These are phyloP conservation scores for Metschnikowia henanensis DNA, from an alignment of 805 yeast genomes.

Conservation along the genomic window DNA sequence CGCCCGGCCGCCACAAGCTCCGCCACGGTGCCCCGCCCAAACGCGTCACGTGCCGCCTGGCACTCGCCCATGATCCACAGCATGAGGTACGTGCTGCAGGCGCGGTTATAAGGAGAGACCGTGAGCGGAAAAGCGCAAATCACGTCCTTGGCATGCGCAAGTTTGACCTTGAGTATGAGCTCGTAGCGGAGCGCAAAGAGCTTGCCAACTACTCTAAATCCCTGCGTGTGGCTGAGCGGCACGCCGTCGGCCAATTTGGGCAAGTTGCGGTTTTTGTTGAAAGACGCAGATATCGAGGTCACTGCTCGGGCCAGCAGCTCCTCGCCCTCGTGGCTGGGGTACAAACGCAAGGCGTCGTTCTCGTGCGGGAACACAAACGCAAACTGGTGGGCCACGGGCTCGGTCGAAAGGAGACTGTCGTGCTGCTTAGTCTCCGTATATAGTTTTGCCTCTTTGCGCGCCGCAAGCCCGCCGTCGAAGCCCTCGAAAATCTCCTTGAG, in stretches of 20 bases:
- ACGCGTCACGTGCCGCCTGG: constrained; percentile 39
- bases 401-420: constrained; percentile 23
- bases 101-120: constrained; percentile 52
- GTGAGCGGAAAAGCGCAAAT: constrained; percentile 52
- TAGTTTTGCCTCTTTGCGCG: constrained; percentile 46
- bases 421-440: constrained; percentile 32
- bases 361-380: constrained; percentile 31
- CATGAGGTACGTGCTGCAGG: constrained; percentile 48
- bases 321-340: not conserved
- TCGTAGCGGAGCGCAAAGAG: constrained; percentile 55
- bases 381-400: constrained; percentile 28
- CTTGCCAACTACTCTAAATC: constrained; percentile 51
- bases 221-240: constrained; percentile 47
- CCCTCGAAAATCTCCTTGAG: constrained; percentile 55
- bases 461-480: constrained; percentile 50
- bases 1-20: constrained; percentile 18
- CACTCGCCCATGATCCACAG: constrained; percentile 56
- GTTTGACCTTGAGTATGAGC: constrained; percentile 47
- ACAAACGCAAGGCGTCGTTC: constrained; percentile 36
- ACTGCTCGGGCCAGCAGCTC: constrained; percentile 9
- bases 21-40: constrained; percentile 33
- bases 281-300: constrained; percentile 17
- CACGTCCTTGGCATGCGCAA: constrained; percentile 49
- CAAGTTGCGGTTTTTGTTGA: constrained; percentile 22
- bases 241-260: constrained; percentile 38